Percentiles rank a stretch among this genome's conserved stretches.
phyloP scores from a whole-genome alignment of 371 early-diverging fungal species.

The Rhizopus delemar region DNA sequence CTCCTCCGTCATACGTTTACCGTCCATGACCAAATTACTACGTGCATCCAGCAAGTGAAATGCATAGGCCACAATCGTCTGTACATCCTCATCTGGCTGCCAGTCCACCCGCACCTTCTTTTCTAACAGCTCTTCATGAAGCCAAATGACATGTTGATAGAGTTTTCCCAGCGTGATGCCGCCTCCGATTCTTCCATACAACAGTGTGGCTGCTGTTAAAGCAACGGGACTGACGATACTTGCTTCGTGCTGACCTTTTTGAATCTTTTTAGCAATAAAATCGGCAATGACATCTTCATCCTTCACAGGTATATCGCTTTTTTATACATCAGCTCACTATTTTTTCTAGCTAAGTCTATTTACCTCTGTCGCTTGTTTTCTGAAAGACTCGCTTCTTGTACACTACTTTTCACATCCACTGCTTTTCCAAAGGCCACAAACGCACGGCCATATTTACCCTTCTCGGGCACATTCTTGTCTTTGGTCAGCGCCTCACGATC shows the following conservation, averaged over 20 bases:
- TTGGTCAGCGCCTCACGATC: slow-evolving; percentile 26
- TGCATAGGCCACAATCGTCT: slow-evolving; percentile 40
- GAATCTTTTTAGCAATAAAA: slow-evolving; percentile 34
- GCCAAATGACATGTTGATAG: slow-evolving; percentile 43
- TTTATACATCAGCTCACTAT: background rate
- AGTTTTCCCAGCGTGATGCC: slow-evolving; percentile 43
- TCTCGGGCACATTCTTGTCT: slow-evolving; percentile 20
- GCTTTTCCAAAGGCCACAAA: slow-evolving; percentile 47
- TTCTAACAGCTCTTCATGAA: slow-evolving; percentile 32
- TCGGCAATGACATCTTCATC: slow-evolving; percentile 29
- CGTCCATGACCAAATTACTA: slow-evolving; percentile 43
- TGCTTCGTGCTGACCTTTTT: slow-evolving; percentile 40
- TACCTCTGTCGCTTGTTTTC: slow-evolving; percentile 24
- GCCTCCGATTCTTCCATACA: slow-evolving; percentile 37
- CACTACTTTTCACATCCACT: slow-evolving; percentile 26
- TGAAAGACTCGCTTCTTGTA: slow-evolving; percentile 15
- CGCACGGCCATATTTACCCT: slow-evolving; percentile 49
- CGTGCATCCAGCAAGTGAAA: slow-evolving; percentile 40
- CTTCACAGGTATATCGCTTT: slow-evolving; percentile 25
- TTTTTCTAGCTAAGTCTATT: background rate
- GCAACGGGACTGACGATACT: slow-evolving; percentile 43
- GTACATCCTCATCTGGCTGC: slow-evolving; percentile 49
- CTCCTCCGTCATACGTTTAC: slow-evolving; percentile 41
- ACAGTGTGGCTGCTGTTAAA: slow-evolving; percentile 44
- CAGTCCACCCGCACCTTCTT: slow-evolving; percentile 44